Conservation (phyloP, 1,284 basidiomycete species). For the Peniophora sp. region DNA sequence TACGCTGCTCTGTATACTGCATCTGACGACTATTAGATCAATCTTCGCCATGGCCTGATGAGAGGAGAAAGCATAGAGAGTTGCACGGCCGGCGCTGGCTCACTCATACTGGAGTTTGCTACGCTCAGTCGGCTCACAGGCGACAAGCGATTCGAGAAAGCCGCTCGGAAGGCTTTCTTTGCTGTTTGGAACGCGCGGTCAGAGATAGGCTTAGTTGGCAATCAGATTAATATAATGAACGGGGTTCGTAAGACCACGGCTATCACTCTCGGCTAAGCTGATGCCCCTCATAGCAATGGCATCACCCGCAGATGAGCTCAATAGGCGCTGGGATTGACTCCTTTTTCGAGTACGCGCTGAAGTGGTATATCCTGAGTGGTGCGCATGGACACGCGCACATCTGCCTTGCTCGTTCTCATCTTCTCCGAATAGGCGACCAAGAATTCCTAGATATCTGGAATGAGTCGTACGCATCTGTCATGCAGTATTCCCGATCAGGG, state of each 20-base stretch:
- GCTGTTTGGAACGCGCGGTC: conserved; percentile 87
- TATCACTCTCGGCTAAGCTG: conserved; percentile 4
- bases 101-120: conserved; percentile 88
- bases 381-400: conserved; percentile 16
- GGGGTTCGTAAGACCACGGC: conserved; percentile 37
- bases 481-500: conserved; percentile 72
- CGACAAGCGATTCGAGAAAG: conserved; percentile 81
- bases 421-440: conserved; percentile 86
- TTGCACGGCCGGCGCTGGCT: conserved; percentile 90
- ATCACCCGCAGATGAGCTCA: conserved; percentile 63
- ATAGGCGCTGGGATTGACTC: conserved; percentile 92
- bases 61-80: conserved; percentile 70
- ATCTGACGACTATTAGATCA: too few species aligned
- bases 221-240: conserved; percentile 75
- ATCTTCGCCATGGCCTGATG: conserved; percentile 64
- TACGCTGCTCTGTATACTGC: too few species aligned
- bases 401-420: too few species aligned
- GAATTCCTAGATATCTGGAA: conserved; percentile 91
- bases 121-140: conserved; percentile 83
- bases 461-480: conserved; percentile 81
- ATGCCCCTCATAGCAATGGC: conserved; percentile 52
- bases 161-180: conserved; percentile 80
- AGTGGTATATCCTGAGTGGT: conserved; percentile 88
- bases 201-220: conserved; percentile 77
- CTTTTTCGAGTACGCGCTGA: conserved; percentile 87